A percentile compares a stretch with the other conserved stretches of the same genome.
These are phyloP conservation scores for Salix udensis DNA, from an alignment of 345 rosid species.

Conservation along the genomic window DNA sequence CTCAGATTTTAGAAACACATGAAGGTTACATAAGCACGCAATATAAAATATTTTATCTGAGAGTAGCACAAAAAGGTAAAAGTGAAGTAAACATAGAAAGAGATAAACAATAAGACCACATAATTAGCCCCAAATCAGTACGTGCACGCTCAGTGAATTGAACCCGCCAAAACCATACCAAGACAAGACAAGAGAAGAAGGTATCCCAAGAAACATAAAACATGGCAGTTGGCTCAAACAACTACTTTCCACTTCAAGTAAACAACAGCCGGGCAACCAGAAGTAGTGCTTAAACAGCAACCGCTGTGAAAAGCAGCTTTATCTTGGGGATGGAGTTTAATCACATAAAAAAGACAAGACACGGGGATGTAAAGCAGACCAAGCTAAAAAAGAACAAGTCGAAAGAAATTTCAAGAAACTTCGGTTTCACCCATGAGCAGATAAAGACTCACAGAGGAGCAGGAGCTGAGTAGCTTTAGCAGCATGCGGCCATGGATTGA, in stretches of 20 bases:
- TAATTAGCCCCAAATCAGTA: neutral
- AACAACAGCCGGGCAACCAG: neutral
- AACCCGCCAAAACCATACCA: neutral
- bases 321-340: neutral
- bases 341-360: neutral
- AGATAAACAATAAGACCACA: neutral
- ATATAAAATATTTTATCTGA: neutral
- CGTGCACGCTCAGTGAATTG: neutral
- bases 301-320: neutral
- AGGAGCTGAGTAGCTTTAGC: neutral
- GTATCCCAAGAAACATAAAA: neutral
- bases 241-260: neutral
- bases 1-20: neutral
- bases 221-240: neutral
- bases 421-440: neutral
- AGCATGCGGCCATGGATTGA: neutral
- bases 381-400: too few relatives aligned
- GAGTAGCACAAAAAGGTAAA: neutral
- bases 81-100: neutral
- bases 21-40: neutral
- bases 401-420: neutral
- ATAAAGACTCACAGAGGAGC: neutral
- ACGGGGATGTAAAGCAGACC: neutral
- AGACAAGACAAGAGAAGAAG: neutral
- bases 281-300: neutral